phyloP scores from a whole-genome alignment of 2,329 filamentous ascomycete species.

The Plectosphaerella plurivora region DNA sequence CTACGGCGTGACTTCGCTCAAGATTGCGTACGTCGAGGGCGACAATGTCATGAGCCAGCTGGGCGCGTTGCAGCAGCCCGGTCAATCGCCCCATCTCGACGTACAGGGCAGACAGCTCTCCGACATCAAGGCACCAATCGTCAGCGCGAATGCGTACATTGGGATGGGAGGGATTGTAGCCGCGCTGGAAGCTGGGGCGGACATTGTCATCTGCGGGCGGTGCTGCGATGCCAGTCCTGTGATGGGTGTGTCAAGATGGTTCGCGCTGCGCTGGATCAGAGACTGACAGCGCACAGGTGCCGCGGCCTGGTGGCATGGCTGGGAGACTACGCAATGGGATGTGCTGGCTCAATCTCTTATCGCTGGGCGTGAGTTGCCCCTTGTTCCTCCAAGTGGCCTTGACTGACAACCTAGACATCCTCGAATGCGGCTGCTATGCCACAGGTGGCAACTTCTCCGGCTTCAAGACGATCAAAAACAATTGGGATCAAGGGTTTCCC shows the following conservation, averaged over 20 bases:
- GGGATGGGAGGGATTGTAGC: conserved; percentile 43
- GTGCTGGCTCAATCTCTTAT: conserved; percentile 44
- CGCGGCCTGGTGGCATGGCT: conserved; percentile 51
- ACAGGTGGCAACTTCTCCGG: conserved; percentile 52
- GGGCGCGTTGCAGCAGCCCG: conserved; percentile 9
- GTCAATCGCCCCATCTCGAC: not conserved
- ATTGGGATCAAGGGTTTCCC: conserved; percentile 27
- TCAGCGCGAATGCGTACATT: conserved; percentile 43
- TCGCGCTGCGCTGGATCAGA: no score
- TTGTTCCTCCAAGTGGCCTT: no score
- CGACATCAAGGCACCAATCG: not conserved
- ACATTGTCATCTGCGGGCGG: conserved; percentile 44
- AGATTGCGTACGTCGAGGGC: conserved; percentile 31
- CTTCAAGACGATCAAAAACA: conserved; percentile 30
- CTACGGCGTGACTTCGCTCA: conserved; percentile 17
- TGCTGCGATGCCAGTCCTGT: conserved; percentile 46
- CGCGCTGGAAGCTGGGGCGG: conserved; percentile 35
- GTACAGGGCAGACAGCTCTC: no score
- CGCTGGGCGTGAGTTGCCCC: conserved; percentile 33
- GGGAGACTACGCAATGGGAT: conserved; percentile 42
- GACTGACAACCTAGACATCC: conserved; percentile 21
- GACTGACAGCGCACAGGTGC: no score
- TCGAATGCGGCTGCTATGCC: conserved; percentile 50
- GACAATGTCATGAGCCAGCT: conserved; percentile 27
- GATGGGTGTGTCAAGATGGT: conserved; percentile 35